Evolutionary conservation across 2,329 filamentous ascomycete genomes (phyloP).

Genomic region (Fusarium incarnatum): DNA sequence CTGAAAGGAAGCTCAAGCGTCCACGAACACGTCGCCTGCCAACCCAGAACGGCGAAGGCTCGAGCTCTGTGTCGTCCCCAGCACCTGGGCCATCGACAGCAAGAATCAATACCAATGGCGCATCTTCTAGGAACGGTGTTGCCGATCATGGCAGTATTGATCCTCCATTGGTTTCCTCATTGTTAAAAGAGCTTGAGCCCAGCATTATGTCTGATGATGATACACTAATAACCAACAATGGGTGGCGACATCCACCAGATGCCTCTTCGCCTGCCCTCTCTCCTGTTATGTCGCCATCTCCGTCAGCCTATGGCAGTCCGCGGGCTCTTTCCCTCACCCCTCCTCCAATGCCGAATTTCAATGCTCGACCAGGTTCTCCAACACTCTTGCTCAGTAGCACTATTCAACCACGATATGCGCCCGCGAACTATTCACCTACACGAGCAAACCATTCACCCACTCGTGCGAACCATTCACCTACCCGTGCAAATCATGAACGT

Average conservation of each 20-base stretch:
- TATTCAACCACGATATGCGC: conserved; percentile 79
- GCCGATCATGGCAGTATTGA: conserved; percentile 55
- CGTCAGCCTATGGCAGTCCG: conserved; percentile 74
- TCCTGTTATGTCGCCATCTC: conserved; percentile 71
- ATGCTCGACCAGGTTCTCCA: conserved; percentile 71
- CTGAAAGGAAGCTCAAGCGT: conserved; percentile 86
- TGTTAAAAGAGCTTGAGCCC: conserved; percentile 88
- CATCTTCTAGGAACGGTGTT: conserved; percentile 41
- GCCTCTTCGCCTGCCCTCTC: conserved; percentile 73
- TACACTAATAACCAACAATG: conserved; percentile 39
- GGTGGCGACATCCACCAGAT: conserved; percentile 50
- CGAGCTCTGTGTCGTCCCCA: conserved; percentile 55
- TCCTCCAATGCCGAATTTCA: conserved; percentile 69
- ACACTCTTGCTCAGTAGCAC: conserved; percentile 74
- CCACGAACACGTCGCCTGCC: conserved; percentile 80
- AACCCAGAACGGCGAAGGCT: conserved; percentile 59
- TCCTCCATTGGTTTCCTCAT: conserved; percentile 85
- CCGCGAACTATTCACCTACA: conserved; percentile 76
- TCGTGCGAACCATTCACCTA: conserved; percentile 5
- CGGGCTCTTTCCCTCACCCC: conserved; percentile 76
- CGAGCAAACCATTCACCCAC: conserved; percentile 11
- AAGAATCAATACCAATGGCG: conserved; percentile 37
- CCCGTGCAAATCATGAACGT: conserved; percentile 5
- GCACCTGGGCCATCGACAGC: conserved; percentile 47
- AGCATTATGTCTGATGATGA: conserved; percentile 70